phyloP scores from a whole-genome alignment of 768 basidiomycete genomes.

The Xerocomus brunneocitrinus region DNA sequence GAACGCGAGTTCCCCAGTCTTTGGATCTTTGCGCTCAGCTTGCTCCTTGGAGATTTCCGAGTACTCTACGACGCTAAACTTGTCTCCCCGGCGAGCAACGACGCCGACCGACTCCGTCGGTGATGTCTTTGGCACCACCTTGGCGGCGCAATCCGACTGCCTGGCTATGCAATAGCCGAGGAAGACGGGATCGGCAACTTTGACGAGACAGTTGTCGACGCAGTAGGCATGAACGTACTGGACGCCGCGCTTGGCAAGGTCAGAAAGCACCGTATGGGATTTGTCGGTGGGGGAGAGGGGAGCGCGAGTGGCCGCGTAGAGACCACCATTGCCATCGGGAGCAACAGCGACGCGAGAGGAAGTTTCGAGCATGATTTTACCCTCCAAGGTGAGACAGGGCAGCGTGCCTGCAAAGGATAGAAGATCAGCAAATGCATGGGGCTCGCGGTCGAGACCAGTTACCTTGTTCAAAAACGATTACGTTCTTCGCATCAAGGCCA shows the following conservation, averaged over 20 bases:
- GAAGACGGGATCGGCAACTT: conserved; percentile 96
- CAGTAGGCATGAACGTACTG: conserved; percentile 93
- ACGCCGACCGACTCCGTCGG: conserved; percentile 95
- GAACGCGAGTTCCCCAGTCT: conserved; percentile 78
- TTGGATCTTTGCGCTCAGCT: conserved; percentile 66
- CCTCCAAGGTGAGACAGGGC: conserved; percentile 91
- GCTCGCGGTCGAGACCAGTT: conserved; percentile 15
- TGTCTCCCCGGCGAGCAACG: conserved; percentile 76
- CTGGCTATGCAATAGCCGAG: conserved; percentile 90
- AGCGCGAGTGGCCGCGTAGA: conserved; percentile 88
- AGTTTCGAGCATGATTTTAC: conserved; percentile 85
- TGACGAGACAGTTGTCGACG: conserved; percentile 98
- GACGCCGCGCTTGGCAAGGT: conserved; percentile 70
- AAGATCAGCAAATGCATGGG: conserved; percentile 1
- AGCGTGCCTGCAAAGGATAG: conserved; percentile 66
- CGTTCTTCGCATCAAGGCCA: conserved; percentile 72
- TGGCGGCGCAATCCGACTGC: conserved; percentile 87
- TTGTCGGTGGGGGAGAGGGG: conserved; percentile 60
- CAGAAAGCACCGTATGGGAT: conserved; percentile 73
- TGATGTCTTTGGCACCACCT: conserved; percentile 87
- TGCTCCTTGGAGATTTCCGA: conserved; percentile 91
- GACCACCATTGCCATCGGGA: conserved; percentile 95
- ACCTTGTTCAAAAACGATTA: conserved; percentile 98
- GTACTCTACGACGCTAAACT: conserved; percentile 94
- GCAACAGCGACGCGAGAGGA: conserved; percentile 84